Evolutionary conservation across 768 basidiomycete species (phyloP), one percentile per base, ranked within the genome.

Genomic region (Russula virescens): DNA sequence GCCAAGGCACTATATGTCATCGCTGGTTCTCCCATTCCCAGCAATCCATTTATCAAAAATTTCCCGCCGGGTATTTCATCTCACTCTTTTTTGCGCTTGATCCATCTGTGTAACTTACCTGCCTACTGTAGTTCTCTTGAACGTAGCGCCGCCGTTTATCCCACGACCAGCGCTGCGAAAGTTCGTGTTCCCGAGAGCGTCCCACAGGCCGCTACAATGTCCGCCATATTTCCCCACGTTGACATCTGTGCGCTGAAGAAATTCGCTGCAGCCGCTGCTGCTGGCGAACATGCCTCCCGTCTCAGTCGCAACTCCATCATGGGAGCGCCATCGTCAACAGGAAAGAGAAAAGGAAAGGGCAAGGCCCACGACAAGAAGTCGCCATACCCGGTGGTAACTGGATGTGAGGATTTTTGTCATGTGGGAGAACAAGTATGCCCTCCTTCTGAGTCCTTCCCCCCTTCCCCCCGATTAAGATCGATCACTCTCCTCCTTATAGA

Each of bases 181-280:
- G 25, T 25, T 31, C 47, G 54, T 18, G 14, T 63, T 60, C 46
- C 28, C 5, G 28, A 53, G 23, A 54, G 52, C 51, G 21, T 31
- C 35, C 9, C 18, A 5, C 16, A 8, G 19, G 31, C 35, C 18
- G 31, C 28, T 26, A 23, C 23, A 19, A 67, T 65, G 66, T 69
- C 69, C 49, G 45, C 64, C 23, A 67, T 55, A 55, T 73, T 71
- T 43, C 72, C 72, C 50, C 58, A 73, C 57, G 65, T 73, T 70
- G 66, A 73, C 48, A 58, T 73, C 51, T 28, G 40, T 40, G 69
- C 69, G 18, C 67, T 73, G 46, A 70, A 70, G 51, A 64, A 53
- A 48, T 73, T 73, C 53, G 72, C 72, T 45, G 61, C 58, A 31
- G 56, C 66, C 31, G 68, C 71, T 5, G 73, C 70, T 16, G 66